These are phyloP conservation scores for Cercospora sesami DNA, from an alignment of 2,329 filamentous ascomycete species.

Conservation along the genomic window DNA sequence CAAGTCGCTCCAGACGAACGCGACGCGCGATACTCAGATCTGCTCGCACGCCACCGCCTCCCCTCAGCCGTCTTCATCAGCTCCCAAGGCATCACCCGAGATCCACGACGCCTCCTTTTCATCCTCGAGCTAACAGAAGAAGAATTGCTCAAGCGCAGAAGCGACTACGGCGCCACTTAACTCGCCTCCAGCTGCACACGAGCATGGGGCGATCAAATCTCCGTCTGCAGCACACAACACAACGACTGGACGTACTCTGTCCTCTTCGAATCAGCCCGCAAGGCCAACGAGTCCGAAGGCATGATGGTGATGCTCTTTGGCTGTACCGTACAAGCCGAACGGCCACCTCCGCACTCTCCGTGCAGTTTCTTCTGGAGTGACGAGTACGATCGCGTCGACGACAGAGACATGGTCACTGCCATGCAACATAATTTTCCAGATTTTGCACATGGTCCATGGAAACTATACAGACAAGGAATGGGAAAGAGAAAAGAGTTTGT, in stretches of 20 bases:
- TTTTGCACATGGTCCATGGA: not conserved
- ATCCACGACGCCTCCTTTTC: not conserved
- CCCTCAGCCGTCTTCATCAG: not conserved
- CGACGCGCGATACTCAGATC: not conserved
- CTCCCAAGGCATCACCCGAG: not conserved
- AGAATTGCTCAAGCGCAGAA: not conserved
- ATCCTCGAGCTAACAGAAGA: not conserved
- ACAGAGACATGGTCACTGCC: not conserved
- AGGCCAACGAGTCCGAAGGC: not conserved
- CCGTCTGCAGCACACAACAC: not conserved
- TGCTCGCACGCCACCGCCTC: not conserved
- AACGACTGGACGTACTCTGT: not conserved
- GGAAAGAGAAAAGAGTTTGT: not conserved
- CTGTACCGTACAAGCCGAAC: not conserved
- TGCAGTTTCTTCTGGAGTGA: constrained; percentile 1
- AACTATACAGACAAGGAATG: not conserved
- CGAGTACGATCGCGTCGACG: not conserved
- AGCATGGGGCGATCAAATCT: not conserved
- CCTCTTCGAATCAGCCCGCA: not conserved
- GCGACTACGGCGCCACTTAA: not conserved
- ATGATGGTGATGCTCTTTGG: not conserved
- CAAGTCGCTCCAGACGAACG: not conserved
- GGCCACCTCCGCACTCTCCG: not conserved
- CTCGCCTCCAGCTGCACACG: not conserved
- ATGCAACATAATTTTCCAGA: not conserved